Conservation (phyloP, 2,329 filamentous ascomycete genomes). For the Sporothrix sp. region DNA sequence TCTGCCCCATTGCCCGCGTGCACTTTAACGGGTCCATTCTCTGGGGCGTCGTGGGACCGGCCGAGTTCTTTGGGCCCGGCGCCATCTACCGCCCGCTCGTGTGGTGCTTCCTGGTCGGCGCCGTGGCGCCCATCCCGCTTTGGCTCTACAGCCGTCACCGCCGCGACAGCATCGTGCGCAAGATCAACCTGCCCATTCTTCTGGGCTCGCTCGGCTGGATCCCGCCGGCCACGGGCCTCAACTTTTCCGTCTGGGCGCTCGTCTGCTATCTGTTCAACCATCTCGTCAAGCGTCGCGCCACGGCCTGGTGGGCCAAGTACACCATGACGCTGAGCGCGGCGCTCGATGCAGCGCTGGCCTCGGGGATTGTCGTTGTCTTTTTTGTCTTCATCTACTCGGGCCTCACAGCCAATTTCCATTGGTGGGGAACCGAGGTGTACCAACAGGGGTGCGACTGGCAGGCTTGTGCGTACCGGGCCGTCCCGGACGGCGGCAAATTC, state of each 20-base stretch:
- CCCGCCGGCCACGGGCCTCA: conserved; percentile 74
- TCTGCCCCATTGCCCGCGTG: conserved; percentile 75
- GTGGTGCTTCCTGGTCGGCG: conserved; percentile 73
- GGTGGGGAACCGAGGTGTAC: conserved; percentile 86
- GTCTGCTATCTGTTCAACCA: conserved; percentile 83
- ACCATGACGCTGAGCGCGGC: conserved; percentile 82
- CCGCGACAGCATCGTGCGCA: conserved; percentile 55
- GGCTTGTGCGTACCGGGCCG: conserved; percentile 59
- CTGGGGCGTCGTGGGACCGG: conserved; percentile 79
- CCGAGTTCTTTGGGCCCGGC: conserved; percentile 68
- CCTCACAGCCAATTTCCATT: conserved; percentile 60
- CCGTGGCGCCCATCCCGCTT: conserved; percentile 61
- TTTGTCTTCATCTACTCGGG: conserved; percentile 80
- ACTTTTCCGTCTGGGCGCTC: conserved; percentile 79
- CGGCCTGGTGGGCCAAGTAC: conserved; percentile 82
- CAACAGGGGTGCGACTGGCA: conserved; percentile 79
- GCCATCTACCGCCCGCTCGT: conserved; percentile 68
- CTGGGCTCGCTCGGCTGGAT: conserved; percentile 82
- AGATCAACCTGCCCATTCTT: conserved; percentile 72
- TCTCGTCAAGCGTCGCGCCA: conserved; percentile 56
- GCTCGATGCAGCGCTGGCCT: conserved; percentile 71
- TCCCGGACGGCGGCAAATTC: conserved; percentile 56
- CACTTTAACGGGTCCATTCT: conserved; percentile 87
- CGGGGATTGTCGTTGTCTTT: conserved; percentile 74
- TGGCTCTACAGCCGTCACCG: conserved; percentile 59